These are phyloP conservation scores for Serendipita vermifera DNA, from an alignment of 768 basidiomycete genomes.

Conservation along the genomic window DNA sequence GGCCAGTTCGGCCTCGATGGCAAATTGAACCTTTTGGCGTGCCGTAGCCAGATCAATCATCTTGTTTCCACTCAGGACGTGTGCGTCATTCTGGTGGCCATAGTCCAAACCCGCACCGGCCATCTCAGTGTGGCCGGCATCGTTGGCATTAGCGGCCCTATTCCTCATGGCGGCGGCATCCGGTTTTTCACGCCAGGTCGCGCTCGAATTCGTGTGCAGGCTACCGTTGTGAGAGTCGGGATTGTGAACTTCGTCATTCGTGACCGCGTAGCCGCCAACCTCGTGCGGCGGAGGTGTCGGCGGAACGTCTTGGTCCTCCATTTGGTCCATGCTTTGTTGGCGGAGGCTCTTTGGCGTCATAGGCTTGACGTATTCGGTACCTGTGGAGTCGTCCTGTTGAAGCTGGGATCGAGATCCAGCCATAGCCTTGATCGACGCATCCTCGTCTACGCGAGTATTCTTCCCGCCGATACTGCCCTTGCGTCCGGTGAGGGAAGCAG, in stretches of 20 bases:
- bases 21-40: conserved; percentile 6
- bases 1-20: conserved; percentile 6
- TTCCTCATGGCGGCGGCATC: conserved; percentile 2
- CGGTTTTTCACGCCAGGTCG: neutral
- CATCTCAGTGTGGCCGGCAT: neutral
- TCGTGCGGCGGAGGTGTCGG: neutral
- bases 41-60: conserved; percentile 1
- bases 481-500: neutral
- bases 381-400: neutral
- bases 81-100: neutral
- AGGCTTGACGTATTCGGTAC: neutral
- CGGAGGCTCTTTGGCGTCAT: conserved; percentile 1
- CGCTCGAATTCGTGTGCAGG: neutral
- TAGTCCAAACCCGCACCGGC: neutral
- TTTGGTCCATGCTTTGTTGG: neutral
- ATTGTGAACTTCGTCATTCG: neutral
- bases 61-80: neutral
- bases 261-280: neutral
- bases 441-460: neutral
- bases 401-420: neutral
- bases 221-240: neutral
- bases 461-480: too few relatives aligned
- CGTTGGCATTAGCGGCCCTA: neutral
- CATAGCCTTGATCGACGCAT: neutral
- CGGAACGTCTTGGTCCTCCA: neutral